Evolutionary conservation across 164 flowering plant genomes (phyloP), one percentile per base, ranked within the genome.

Genomic region (Echeveria elegans): DNA sequence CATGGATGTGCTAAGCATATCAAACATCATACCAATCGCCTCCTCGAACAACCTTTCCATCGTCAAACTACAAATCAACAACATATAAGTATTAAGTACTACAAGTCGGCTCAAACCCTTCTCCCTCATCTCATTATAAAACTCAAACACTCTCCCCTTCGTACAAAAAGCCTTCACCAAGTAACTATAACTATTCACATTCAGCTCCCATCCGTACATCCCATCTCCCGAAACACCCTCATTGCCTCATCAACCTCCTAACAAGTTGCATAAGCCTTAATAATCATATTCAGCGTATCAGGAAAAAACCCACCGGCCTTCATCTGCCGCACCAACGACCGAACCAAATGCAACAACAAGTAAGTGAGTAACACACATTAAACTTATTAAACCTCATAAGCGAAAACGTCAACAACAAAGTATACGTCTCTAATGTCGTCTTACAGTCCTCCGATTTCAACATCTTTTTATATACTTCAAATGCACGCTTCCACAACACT

Each of bases 401-500:
- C 45, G 90, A 66, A 4, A 84, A 69, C 69, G 72, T 77, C 29
- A 85, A 76, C 26, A 90, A 60, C 78, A 83, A n/a, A 0, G 85
- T 63, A 68, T 81, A 93, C 0, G 97, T 93, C 68, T 90, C 88
- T 28, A 93, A 71, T 0, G 77, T 66, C 11, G 97, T 96, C 67
- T 85, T 88, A 63, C 83, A 81, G 11, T 73, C 77, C 5, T 77
- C 76, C 0, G 83, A 83, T 12, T 63, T 78, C 71, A 78, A n/a
- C 96, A 93, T 87, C 56, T 84, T 86, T 73, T 82, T 88, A 67
- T 87, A 93, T 15, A 87, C 82, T 69, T 90, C 97, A 37, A 90
- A 88, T 2, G 88, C 86, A 5, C 89, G 87, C 41, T 79, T 84
- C 63, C 87, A 85, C 19, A 86, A 66, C n/a, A 70, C 69, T 64